Evolutionary conservation across 805 yeast genomes (phyloP), one percentile per base, ranked within the genome.

Genomic region (Scheffersomyces stipitis): DNA sequence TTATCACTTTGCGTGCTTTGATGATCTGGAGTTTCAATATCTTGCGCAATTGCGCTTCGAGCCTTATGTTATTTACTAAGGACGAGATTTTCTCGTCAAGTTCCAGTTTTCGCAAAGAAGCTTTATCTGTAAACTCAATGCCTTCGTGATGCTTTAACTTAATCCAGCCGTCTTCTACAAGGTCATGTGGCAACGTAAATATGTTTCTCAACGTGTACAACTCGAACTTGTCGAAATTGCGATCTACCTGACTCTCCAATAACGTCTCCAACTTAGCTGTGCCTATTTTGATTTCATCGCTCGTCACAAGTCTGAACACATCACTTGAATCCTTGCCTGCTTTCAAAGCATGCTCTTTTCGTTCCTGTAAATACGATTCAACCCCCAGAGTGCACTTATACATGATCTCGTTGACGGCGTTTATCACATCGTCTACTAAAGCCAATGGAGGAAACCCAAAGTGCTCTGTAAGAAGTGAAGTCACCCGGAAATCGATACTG

Each of bases 181-280:
- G 64, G 10, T 80, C 84, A 4, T 60, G 61, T 0, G 96, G 96
- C 13, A 90, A 65, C 9, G 74, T 75, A 37, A 90, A 68, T 9
- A 90, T 77, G 54, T 90, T 90, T 52, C 96, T 65, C 34, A 87
- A 62, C 2, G 86, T 76, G 59, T 90, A 90, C 23, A 88, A 64
- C 61, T 90, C 97, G 49, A 86, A 80, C 56, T 83, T 83, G 58
- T 90, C 97, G 56, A 87, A 89, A 54, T 86, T 86, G 47, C 73
- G 73, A 60, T 89, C 96, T 8, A 89, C 83, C 1, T 81, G 73
- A 42, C 78, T 75, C 52, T 86, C 96, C 37, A 90, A 52, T 16
- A 86, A 58, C 0, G 89, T 78, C 50, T 89, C 96, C 28, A 89
- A 62, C 52, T 83, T 80, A 0, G 88, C 93, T 0, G 91, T 81